phyloP scores from a whole-genome alignment of 1,284 basidiomycete species.

The Athelia sp. region DNA sequence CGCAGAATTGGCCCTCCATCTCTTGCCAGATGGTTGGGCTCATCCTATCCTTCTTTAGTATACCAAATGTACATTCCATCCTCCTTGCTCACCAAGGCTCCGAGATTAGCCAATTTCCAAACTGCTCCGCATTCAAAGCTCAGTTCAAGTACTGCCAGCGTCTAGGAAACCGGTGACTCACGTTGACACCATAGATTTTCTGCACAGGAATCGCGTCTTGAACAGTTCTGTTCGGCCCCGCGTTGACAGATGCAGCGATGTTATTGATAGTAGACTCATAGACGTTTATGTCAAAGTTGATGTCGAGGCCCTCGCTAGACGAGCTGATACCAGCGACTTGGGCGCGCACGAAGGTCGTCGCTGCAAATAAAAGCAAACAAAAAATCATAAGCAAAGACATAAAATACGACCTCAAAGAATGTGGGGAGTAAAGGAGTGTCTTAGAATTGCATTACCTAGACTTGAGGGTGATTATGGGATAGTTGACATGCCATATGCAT shows the following conservation, averaged over 20 bases:
- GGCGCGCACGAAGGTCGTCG: background rate
- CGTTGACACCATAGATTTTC: constrained; percentile 1
- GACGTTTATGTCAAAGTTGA: background rate
- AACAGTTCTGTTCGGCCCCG: background rate
- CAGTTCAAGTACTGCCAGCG: too few relatives aligned
- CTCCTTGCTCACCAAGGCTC: background rate
- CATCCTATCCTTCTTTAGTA: background rate
- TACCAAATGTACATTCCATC: background rate
- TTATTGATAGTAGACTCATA: background rate
- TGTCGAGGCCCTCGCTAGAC: background rate
- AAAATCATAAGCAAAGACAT: background rate
- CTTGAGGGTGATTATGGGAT: too few relatives aligned
- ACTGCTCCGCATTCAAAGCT: background rate
- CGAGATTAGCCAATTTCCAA: background rate
- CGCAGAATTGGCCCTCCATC: background rate
- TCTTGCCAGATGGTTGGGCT: background rate
- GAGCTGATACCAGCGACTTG: background rate
- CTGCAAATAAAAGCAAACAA: background rate
- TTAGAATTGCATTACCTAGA: too few relatives aligned
- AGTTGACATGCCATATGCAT: too few relatives aligned
- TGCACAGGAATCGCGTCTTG: background rate
- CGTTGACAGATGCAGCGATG: background rate
- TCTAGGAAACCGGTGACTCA: too few relatives aligned
- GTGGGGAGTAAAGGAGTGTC: too few relatives aligned
- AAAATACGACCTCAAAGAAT: too few relatives aligned